Conservation (phyloP, 164 flowering plant genomes). For the Magnolia kwangsiensis region DNA sequence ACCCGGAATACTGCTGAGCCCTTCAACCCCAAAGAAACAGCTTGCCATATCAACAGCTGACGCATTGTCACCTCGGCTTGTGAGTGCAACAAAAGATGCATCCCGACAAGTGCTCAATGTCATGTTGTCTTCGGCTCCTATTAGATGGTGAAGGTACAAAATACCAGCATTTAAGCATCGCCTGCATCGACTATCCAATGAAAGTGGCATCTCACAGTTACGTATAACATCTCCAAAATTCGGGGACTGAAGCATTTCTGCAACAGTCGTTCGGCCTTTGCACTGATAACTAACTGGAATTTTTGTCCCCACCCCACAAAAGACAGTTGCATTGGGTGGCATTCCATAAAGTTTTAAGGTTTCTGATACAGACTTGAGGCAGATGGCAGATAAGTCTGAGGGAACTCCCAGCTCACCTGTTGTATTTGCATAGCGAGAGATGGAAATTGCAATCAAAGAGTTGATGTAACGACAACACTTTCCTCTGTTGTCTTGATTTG, state of each 20-base stretch:
- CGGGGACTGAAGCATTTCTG: constrained; percentile 79
- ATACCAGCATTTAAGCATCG: constrained; percentile 81
- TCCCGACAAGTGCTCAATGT: constrained; percentile 89
- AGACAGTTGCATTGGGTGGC: constrained; percentile 59
- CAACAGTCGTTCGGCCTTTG: constrained; percentile 64
- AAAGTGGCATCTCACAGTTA: constrained; percentile 61
- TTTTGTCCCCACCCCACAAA: constrained; percentile 85
- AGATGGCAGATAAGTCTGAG: constrained; percentile 53
- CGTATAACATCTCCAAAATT: constrained; percentile 50
- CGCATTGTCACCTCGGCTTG: constrained; percentile 60
- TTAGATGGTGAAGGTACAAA: constrained; percentile 52
- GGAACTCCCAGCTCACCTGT: constrained; percentile 75
- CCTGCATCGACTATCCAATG: constrained; percentile 48
- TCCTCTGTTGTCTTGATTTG: constrained; percentile 54
- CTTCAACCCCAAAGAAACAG: constrained; percentile 86
- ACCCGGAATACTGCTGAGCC: constrained; percentile 55
- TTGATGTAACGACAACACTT: constrained; percentile 94
- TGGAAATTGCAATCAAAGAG: constrained; percentile 73
- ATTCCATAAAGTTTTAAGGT: constrained; percentile 72
- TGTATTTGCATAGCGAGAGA: constrained; percentile 76
- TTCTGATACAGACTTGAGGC: constrained; percentile 60
- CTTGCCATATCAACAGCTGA: constrained; percentile 59
- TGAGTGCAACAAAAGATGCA: constrained; percentile 85
- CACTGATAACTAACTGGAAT: constrained; percentile 75
- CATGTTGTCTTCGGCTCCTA: constrained; percentile 61